Evolutionary conservation across 306 rosid species (phyloP).

Genomic region (Elaeagnus macrophylla): DNA sequence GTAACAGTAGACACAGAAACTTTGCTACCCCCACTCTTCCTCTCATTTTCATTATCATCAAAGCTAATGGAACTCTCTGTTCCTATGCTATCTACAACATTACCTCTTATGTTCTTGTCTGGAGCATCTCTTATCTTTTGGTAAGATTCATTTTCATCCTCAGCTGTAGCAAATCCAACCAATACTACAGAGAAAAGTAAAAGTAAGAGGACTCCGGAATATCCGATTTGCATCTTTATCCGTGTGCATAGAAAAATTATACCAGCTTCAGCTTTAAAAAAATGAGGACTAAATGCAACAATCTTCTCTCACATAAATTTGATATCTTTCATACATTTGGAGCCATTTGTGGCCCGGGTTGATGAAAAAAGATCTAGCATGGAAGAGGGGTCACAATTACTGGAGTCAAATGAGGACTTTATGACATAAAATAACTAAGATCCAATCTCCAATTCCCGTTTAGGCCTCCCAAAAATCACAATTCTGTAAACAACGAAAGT

Average conservation of each 20-base stretch:
- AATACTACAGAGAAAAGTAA: slow-evolving; percentile 29
- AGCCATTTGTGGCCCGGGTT: too few species aligned
- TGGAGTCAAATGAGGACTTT: too few species aligned
- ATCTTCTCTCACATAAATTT: too few species aligned
- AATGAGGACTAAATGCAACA: slow-evolving; percentile 7
- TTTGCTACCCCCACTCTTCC: slow-evolving; percentile 48
- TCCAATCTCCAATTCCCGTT: too few species aligned
- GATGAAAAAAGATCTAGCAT: too few species aligned
- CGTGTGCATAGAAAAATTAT: background rate
- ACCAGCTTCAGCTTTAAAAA: slow-evolving; percentile 7
- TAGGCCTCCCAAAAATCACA: too few species aligned
- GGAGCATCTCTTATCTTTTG: slow-evolving; percentile 57
- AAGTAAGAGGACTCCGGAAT: slow-evolving; percentile 25
- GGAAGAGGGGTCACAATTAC: too few species aligned
- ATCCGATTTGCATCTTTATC: slow-evolving; percentile 29
- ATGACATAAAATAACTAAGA: too few species aligned
- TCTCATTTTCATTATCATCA: slow-evolving; percentile 41
- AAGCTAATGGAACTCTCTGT: slow-evolving; percentile 38
- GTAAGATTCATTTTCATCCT: slow-evolving; percentile 40
- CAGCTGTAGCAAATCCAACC: slow-evolving; percentile 35
- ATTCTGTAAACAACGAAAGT: background rate
- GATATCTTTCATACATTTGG: too few species aligned
- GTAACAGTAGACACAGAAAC: slow-evolving; percentile 93
- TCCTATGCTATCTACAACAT: slow-evolving; percentile 78
- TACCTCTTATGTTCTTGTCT: slow-evolving; percentile 52